Evolutionary conservation across 768 basidiomycete genomes (phyloP).

Genomic region (Amanita inopinata): DNA sequence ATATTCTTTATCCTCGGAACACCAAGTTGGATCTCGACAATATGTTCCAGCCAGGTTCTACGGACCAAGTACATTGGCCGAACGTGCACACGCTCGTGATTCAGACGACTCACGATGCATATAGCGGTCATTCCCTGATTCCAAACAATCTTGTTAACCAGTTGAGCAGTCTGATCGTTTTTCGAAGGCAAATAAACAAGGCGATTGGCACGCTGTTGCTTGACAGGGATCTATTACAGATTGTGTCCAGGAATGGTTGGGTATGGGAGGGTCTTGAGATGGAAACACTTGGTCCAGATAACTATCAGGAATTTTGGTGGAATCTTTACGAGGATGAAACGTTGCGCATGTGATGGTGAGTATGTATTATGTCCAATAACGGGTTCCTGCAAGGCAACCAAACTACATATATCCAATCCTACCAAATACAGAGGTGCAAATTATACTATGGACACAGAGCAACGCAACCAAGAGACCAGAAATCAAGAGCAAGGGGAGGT

Average conservation of each 20-base stretch:
- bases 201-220: constrained; percentile 19
- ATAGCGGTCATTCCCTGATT: constrained; percentile 2
- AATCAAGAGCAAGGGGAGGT: too few relatives aligned
- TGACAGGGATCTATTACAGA: constrained; percentile 19
- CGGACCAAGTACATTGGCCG: constrained; percentile 15
- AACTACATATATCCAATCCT: too few relatives aligned
- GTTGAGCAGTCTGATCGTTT: constrained; percentile 13
- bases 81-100: constrained; percentile 20
- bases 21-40: neutral
- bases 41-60: constrained; percentile 13
- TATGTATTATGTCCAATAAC: neutral
- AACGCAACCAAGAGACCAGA: too few relatives aligned
- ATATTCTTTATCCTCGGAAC: constrained; percentile 16
- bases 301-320: constrained; percentile 25
- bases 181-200: constrained; percentile 11
- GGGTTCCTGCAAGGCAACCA: too few relatives aligned
- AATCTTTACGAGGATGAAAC: constrained; percentile 13
- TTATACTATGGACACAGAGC: too few relatives aligned
- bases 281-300: constrained; percentile 8
- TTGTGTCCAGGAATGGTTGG: constrained; percentile 7
- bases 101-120: constrained; percentile 18
- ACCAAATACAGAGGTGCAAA: too few relatives aligned
- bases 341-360: constrained; percentile 5
- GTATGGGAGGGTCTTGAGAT: neutral
- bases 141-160: constrained; percentile 12